phyloP scores from a whole-genome alignment of 306 rosid genomes.

The Vicia sativa region DNA sequence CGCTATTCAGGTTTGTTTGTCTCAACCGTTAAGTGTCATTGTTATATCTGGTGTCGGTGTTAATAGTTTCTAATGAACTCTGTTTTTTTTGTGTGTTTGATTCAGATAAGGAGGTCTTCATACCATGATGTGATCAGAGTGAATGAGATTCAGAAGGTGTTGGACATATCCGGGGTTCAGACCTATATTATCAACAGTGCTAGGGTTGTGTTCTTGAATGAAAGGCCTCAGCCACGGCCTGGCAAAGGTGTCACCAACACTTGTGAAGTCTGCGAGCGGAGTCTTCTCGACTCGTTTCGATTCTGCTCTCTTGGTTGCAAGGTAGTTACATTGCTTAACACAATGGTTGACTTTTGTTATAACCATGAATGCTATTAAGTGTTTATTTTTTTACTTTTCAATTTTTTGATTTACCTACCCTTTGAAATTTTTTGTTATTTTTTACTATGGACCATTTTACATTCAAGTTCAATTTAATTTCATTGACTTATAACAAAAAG shows the following conservation, averaged over 20 bases:
- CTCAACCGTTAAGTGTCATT: neutral
- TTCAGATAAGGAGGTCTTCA: slow-evolving; percentile 93
- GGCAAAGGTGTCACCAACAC: slow-evolving; percentile 86
- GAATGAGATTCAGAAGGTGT: slow-evolving; percentile 86
- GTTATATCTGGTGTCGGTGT: neutral
- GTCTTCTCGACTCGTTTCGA: slow-evolving; percentile 88
- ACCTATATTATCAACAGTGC: slow-evolving; percentile 46
- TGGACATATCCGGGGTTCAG: slow-evolving; percentile 85
- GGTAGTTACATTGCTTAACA: slow-evolving; percentile 49
- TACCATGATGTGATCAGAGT: slow-evolving; percentile 96
- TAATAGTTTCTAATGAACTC: slow-evolving; percentile 10
- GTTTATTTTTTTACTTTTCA: slow-evolving; percentile 1
- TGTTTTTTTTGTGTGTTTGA: slow-evolving; percentile 7
- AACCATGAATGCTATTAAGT: neutral
- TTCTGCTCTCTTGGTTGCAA: slow-evolving; percentile 97
- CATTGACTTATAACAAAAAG: slow-evolving; percentile 4
- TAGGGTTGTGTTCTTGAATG: slow-evolving; percentile 44
- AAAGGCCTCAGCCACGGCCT: slow-evolving; percentile 45
- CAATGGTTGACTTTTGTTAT: slow-evolving; percentile 40
- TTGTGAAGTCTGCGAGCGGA: slow-evolving; percentile 92
- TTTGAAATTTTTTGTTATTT: too few relatives aligned
- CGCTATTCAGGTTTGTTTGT: slow-evolving; percentile 68
- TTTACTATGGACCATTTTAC: slow-evolving; percentile 2
- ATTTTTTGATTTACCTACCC: neutral
- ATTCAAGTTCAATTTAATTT: slow-evolving; percentile 19